Evolutionary conservation across 192 early-diverging fungal species (phyloP).

Genomic region (Coemansia sp.): DNA sequence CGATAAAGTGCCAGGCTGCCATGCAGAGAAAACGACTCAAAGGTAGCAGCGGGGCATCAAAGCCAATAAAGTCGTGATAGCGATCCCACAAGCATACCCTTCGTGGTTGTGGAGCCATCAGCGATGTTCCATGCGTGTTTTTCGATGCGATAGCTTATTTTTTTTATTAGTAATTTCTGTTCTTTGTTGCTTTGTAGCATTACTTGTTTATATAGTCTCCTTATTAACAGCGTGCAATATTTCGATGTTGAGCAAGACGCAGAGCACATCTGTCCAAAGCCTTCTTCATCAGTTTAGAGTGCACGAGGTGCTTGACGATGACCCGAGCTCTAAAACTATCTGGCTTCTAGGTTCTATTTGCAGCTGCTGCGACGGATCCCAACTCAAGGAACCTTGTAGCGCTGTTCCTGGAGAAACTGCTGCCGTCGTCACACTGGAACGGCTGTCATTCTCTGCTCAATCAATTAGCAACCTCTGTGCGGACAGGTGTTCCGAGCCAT

Average conservation of each 20-base stretch:
- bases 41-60: too few species aligned
- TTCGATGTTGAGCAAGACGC: neutral
- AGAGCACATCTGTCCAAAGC: neutral
- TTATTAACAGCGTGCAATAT: too few species aligned
- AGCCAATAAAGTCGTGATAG: too few species aligned
- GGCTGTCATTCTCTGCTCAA: conserved; percentile 25
- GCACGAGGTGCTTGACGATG: conserved; percentile 46
- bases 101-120: too few species aligned
- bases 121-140: too few species aligned
- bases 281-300: conserved; percentile 24
- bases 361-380: neutral
- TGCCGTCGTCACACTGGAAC: conserved; percentile 42
- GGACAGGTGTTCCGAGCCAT: neutral
- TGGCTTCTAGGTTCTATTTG: conserved; percentile 40
- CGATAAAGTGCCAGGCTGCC: conserved; percentile 10
- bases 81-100: too few species aligned
- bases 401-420: conserved; percentile 25
- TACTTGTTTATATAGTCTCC: neutral
- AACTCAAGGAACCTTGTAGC: neutral
- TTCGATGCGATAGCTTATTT: too few species aligned
- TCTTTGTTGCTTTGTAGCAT: neutral
- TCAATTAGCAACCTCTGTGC: neutral
- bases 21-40: neutral
- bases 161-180: neutral
- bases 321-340: conserved; percentile 39